phyloP scores from a whole-genome alignment of 2,329 filamentous ascomycete species.

The Truncatella angustata region DNA sequence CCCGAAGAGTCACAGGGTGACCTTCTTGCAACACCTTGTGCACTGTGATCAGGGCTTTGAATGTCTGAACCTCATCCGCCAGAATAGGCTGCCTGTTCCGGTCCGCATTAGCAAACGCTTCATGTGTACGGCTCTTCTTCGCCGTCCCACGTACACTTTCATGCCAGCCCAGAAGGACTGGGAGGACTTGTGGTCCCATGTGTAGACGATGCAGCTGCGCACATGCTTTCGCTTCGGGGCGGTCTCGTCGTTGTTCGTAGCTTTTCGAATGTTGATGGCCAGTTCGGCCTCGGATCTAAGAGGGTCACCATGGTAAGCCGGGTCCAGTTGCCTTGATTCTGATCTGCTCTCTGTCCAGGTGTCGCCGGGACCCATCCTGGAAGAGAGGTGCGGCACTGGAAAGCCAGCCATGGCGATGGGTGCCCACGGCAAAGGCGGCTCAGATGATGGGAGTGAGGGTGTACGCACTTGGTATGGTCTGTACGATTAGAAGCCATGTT shows the following conservation, averaged over 20 bases:
- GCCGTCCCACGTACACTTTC: conserved; percentile 73
- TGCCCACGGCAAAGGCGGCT: no score
- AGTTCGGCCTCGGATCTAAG: conserved; percentile 66
- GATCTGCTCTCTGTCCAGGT: no score
- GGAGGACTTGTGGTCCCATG: conserved; percentile 97
- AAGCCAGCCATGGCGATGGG: no score
- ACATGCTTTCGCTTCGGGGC: conserved; percentile 87
- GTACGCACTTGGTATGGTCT: conserved; percentile 32
- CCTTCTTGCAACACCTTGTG: conserved; percentile 98
- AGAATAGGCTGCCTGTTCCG: conserved; percentile 81
- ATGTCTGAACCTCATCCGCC: conserved; percentile 97
- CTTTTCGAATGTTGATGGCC: conserved; percentile 68
- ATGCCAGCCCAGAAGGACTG: conserved; percentile 95
- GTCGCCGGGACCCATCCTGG: no score
- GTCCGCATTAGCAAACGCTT: not conserved
- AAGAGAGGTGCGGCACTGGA: no score
- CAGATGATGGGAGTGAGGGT: not conserved
- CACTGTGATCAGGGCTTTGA: conserved; percentile 95
- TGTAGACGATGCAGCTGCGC: conserved; percentile 95
- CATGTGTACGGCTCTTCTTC: not conserved
- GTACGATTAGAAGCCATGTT: conserved; percentile 30
- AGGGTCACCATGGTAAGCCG: conserved; percentile 7
- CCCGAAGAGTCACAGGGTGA: conserved; percentile 80
- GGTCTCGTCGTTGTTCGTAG: conserved; percentile 66
- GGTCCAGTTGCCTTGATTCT: not conserved